Percentiles rank a stretch among this genome's conserved stretches.
Conservation (phyloP, 768 basidiomycete species). For the Tricholoma bakamatsutake region DNA sequence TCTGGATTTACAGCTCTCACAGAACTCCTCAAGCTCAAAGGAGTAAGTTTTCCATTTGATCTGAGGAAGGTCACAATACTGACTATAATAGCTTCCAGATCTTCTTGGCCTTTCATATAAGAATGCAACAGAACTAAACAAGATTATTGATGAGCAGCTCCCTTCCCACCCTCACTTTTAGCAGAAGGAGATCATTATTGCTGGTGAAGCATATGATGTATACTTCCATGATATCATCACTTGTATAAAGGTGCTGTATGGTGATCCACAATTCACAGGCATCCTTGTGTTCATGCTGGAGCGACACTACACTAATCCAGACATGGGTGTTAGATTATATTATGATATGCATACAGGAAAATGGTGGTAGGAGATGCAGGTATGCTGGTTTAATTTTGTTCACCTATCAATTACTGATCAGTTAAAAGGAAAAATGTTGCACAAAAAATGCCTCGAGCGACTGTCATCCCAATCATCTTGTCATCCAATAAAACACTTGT, state of each 20-base stretch:
- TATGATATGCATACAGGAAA: conserved; percentile 41
- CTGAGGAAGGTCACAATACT: background rate
- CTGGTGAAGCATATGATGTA: too few species aligned
- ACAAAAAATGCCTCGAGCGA: conserved; percentile 16
- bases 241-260: conserved; percentile 29
- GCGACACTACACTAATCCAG: conserved; percentile 27
- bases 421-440: conserved; percentile 19
- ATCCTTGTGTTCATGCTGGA: conserved; percentile 30
- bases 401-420: too few species aligned
- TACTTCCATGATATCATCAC: conserved; percentile 27
- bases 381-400: conserved; percentile 9
- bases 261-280: conserved; percentile 25
- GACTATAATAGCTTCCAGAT: conserved; percentile 15
- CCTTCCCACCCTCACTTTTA: too few species aligned
- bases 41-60: conserved; percentile 22
- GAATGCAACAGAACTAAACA: conserved; percentile 19
- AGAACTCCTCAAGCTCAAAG: conserved; percentile 24
- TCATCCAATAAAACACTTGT: conserved; percentile 41
- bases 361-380: conserved; percentile 50
- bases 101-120: conserved; percentile 18
- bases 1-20: conserved; percentile 19
- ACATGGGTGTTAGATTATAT: conserved; percentile 22
- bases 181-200: too few species aligned
- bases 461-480: conserved; percentile 38
- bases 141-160: conserved; percentile 19